Conservation (phyloP, 768 basidiomycete genomes). For the Lactarius sanguifluus region DNA sequence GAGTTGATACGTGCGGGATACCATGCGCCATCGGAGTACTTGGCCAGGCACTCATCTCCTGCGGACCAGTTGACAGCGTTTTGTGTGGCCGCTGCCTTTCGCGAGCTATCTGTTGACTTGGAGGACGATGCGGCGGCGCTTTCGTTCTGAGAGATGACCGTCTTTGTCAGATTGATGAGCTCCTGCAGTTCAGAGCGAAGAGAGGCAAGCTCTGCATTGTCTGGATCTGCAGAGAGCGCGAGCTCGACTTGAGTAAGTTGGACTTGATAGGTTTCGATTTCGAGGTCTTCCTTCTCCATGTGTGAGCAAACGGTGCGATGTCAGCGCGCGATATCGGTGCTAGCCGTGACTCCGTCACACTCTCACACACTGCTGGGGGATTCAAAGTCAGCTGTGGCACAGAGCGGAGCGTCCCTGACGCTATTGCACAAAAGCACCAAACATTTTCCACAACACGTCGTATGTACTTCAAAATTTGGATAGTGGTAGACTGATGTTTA, state of each 20-base stretch:
- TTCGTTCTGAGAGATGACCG: constrained; percentile 66
- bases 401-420: not conserved
- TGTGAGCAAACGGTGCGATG: constrained; percentile 17
- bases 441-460: no score
- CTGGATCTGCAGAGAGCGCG: constrained; percentile 72
- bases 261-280: constrained; percentile 89
- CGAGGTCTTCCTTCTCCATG: constrained; percentile 72
- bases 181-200: constrained; percentile 77
- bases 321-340: not conserved
- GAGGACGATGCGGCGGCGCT: constrained; percentile 60
- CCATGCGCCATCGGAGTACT: constrained; percentile 84
- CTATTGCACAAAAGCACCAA: no score
- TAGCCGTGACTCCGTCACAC: not conserved
- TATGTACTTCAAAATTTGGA: not conserved
- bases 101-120: constrained; percentile 45
- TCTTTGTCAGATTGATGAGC: constrained; percentile 78
- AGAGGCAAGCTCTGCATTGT: constrained; percentile 67
- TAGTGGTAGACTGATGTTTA: not conserved
- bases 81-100: constrained; percentile 51
- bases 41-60: constrained; percentile 83
- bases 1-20: constrained; percentile 88
- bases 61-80: constrained; percentile 65
- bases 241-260: constrained; percentile 87
- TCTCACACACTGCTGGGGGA: not conserved
- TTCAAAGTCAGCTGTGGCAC: constrained; percentile 27